These are phyloP conservation scores for Fusarium sp. DNA, from an alignment of 2,329 filamentous ascomycete genomes.

Conservation along the genomic window DNA sequence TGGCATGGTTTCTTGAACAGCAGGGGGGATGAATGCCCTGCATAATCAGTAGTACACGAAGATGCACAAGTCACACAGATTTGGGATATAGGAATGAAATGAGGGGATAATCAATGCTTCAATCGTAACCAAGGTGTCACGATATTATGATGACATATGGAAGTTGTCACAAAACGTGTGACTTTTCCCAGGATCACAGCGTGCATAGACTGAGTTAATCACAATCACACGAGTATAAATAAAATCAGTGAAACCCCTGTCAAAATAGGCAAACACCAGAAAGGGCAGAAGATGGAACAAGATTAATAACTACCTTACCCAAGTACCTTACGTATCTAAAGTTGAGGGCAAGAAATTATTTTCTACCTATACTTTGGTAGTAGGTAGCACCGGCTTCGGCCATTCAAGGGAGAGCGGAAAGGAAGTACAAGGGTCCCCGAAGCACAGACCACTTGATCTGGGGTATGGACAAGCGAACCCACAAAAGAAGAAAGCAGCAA, in stretches of 20 bases:
- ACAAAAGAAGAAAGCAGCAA: conserved; percentile 30
- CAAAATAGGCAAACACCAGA: too few species aligned
- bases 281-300: neutral
- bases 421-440: conserved; percentile 2
- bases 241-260: too few species aligned
- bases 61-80: conserved; percentile 1
- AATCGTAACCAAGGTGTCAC: too few species aligned
- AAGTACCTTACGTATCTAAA: neutral
- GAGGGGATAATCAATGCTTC: too few species aligned
- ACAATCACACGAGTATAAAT: too few species aligned
- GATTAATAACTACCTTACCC: too few species aligned
- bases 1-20: neutral
- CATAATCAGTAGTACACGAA: neutral
- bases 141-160: too few species aligned
- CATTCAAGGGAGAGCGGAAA: conserved; percentile 22
- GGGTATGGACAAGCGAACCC: conserved; percentile 36
- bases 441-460: conserved; percentile 37
- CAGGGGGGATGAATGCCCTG: conserved; percentile 28
- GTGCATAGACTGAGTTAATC: too few species aligned
- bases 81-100: neutral
- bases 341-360: neutral
- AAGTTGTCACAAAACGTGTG: too few species aligned
- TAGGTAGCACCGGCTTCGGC: neutral
- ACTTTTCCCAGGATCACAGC: too few species aligned
- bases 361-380: too few species aligned